Base-by-base conservation (phyloP, 2,329 filamentous ascomycete genomes). In the Sarocladiaceae sp. region DNA sequence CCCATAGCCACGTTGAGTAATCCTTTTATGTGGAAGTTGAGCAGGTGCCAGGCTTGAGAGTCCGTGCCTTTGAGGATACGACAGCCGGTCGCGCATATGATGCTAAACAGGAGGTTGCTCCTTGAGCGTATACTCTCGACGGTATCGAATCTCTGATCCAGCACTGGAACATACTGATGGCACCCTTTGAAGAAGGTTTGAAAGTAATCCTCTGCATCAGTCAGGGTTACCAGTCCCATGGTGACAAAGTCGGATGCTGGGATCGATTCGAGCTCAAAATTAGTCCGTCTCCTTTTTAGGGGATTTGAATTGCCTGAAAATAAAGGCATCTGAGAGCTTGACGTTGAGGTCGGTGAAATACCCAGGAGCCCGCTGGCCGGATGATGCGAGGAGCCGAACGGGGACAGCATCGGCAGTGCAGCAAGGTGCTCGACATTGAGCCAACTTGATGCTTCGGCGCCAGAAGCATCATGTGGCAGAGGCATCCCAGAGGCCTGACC, bases 51-150 rank as follows among this genome's bases (percentile, higher is more conserved):
- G 13, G 61, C 62, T 0, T 63, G 52, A 1, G 71, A 72, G 17
- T 67, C 64, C 10, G 68, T 66, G 4, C 72, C 73, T 51, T 62
- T 58, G 13, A 66, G 57, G 2, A 75, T 71, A 12, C 76, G 72
- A 56, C 75, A 78, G 2, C 78, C 78, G 22, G 79, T 71, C 2
- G 75, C 73, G 52, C 77, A 74, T 7, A 81, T 76, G 1, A 72
- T 68, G 56, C 78, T 75, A 46, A 81, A 73, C 0, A 82, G 64
- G 15, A 80, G 70, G 3, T 70, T 68, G 51, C 75, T 80, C 12
- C 77, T 67, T 8, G 63, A 59, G 15, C 71, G 65, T 2, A 81
- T 67, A 0, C 71, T 74, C 1, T 68, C 59, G 47, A 78, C 69
- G 0, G 71, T 73, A 54, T 81, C 77, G 31, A 67, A 61, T 13